Evolutionary conservation across 441 rosid genomes (phyloP), one percentile per base, ranked within the genome.

Genomic region (Populus trichocarpa): DNA sequence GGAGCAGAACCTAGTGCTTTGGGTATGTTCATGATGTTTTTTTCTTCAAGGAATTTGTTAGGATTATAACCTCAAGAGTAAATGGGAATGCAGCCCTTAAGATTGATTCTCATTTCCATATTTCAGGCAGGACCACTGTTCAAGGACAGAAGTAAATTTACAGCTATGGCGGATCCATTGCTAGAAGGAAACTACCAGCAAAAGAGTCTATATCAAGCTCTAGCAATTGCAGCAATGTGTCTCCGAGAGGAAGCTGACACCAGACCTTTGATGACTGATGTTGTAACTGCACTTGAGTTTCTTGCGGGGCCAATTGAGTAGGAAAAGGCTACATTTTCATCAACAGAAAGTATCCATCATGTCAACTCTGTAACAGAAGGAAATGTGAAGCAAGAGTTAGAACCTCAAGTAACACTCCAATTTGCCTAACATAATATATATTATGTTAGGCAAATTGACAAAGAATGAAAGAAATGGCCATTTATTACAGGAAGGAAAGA

Each of bases 171-270:
- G 11, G 98, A 95, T 83, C 97, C 94, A 20, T 84, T 86, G 84
- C 91, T 95, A 6, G 79, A 84, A 70, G 97, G 87, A 38, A 76
- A 87, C 26, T 95, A 85, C 70, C 92, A 96, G 0, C 18, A 76
- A 10, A 95, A 90, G 77, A 89, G 87, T 74, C 86, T 95, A 69
- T 86, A 90, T 87, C 97, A 93, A 85, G 97, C 98, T 42, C 89
- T 95, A 59, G 98, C 97, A 23, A 84, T 95, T 2, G 96, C 97
- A 68, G 93, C 93, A 8, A 90, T 92, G 97, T 95, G 98, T 83
- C 90, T 95, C 53, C 98, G 93, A 84, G 97, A 90, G 80, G 98
- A 92, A 76, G 93, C 92, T 12, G 75, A 69, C 8, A 84, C 86
- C 23, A 75, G 98, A 74, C 97, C 97, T n/a, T 66, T 85, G 81